Evolutionary conservation across 257 asterid species (phyloP).

Genomic region (Solanum chilense): DNA sequence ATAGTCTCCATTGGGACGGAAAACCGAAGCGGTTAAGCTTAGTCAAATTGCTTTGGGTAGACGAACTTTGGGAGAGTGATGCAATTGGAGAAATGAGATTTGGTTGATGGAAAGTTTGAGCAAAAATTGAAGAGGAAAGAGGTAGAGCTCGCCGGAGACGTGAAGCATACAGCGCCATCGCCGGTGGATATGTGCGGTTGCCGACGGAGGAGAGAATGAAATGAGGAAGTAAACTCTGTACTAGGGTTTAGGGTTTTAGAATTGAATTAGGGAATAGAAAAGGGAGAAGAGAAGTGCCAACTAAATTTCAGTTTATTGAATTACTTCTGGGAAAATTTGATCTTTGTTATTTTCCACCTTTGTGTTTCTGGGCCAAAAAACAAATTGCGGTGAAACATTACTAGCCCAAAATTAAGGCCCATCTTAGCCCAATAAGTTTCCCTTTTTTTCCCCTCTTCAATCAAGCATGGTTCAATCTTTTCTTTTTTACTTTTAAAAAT

Average conservation of each 20-base stretch:
- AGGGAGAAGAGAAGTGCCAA: not conserved
- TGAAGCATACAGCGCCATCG: slow-evolving; percentile 13
- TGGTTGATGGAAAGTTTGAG: not conserved
- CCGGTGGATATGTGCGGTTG: not conserved
- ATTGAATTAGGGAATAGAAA: not conserved
- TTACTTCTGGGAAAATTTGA: not conserved
- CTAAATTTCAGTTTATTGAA: no score
- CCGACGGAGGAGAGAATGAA: not conserved
- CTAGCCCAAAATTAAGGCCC: not conserved
- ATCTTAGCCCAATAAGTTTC: not conserved
- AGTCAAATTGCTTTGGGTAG: not conserved
- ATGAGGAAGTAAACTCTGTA: not conserved
- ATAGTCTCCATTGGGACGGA: slow-evolving; percentile 14
- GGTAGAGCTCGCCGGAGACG: slow-evolving; percentile 28
- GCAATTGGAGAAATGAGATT: slow-evolving; percentile 1
- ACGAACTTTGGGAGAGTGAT: slow-evolving; percentile 8
- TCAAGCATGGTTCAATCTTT: not conserved
- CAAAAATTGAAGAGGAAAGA: slow-evolving; percentile 19
- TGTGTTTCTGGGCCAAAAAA: not conserved
- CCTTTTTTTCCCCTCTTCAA: not conserved
- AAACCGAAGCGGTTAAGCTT: not conserved
- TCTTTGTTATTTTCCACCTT: not conserved
- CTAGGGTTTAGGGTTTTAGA: slow-evolving; percentile 11
- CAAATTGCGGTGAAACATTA: not conserved
- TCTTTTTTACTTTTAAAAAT: no score